phyloP scores from a whole-genome alignment of 176 grass and related monocot genomes.

The Chrysopogon serrulatus region DNA sequence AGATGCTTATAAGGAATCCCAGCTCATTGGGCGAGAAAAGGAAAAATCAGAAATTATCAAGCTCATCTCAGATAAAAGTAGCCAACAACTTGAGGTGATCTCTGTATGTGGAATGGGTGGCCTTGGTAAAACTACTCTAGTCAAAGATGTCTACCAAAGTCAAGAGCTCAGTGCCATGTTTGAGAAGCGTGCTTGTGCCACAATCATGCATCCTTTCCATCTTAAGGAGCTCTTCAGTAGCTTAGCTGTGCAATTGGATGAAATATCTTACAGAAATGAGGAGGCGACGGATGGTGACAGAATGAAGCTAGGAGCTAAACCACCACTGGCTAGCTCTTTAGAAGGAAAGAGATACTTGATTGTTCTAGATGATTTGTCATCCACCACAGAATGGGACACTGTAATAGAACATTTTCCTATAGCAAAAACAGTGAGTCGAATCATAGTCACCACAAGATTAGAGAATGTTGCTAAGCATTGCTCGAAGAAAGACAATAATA shows the following conservation, averaged over 20 bases:
- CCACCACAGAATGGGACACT: neutral
- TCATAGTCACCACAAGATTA: slow-evolving; percentile 31
- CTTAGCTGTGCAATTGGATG: neutral
- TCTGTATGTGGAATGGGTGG: too few relatives aligned
- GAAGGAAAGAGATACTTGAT: neutral
- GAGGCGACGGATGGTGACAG: neutral
- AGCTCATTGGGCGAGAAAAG: too few relatives aligned
- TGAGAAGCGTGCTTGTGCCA: too few relatives aligned
- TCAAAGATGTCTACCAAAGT: too few relatives aligned
- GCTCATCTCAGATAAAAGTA: too few relatives aligned
- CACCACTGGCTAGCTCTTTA: neutral
- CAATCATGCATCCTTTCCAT: too few relatives aligned
- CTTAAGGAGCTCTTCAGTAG: neutral
- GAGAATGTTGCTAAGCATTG: neutral
- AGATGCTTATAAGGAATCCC: neutral
- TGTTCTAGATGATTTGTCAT: slow-evolving; percentile 16
- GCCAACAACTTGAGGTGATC: too few relatives aligned
- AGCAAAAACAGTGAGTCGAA: neutral
- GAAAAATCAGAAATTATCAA: too few relatives aligned
- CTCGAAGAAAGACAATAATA: neutral
- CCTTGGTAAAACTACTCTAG: too few relatives aligned
- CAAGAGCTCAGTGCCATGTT: too few relatives aligned
- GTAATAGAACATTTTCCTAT: neutral
- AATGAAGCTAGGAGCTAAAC: neutral
- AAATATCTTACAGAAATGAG: neutral